Base-by-base conservation (phyloP, 2,329 filamentous ascomycete genomes). In the Thyridium curvatum region DNA sequence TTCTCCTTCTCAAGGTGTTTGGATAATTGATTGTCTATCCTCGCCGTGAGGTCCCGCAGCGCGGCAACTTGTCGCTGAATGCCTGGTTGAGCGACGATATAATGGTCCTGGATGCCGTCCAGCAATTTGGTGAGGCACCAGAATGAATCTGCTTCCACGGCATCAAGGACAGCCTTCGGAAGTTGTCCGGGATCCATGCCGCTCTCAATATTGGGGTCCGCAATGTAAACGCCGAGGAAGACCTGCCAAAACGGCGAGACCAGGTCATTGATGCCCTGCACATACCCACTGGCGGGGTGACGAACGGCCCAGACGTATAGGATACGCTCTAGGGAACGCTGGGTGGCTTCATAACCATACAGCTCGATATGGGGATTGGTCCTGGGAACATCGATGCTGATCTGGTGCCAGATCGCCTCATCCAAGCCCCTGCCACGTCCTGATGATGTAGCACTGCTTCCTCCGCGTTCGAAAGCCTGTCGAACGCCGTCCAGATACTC, bases 41-140 rank as follows among this genome's bases (percentile, higher is more conserved):
- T 76, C 38, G 86, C 84, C 2, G 91, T 96, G 29, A 98, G 74
- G 60, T 98, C 91, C 44, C 89, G 80, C 45, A 98, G 68, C 30
- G 88, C 87, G 28, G 84, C 77, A 28, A 98, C 93, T 59, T 98
- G 93, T 33, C 93, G 77, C 60, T 96, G 90, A 43, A 98, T 98
- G 2, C 93, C 93, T 5, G 93, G 93, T 57, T 98, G 93, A 5
- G 91, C 93, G 46, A 94, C 91, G 47, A 98, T 97, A 58, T 98
- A 98, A 56, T 98, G 95, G 59, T 98, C 93, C 61, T 98, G 93
- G 46, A 98, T 98, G 26, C 93, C 93, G 58, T 98, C 93, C n/a
- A 98, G 74, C 10, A 98, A 73, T 61, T 98, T 98, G 0, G 93
- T 96, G 44, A 98, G 69, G 61, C 93, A 98, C 93, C 93, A 98